Base-by-base conservation (phyloP, 1,284 basidiomycete genomes). In the Testicularia cyperi region DNA sequence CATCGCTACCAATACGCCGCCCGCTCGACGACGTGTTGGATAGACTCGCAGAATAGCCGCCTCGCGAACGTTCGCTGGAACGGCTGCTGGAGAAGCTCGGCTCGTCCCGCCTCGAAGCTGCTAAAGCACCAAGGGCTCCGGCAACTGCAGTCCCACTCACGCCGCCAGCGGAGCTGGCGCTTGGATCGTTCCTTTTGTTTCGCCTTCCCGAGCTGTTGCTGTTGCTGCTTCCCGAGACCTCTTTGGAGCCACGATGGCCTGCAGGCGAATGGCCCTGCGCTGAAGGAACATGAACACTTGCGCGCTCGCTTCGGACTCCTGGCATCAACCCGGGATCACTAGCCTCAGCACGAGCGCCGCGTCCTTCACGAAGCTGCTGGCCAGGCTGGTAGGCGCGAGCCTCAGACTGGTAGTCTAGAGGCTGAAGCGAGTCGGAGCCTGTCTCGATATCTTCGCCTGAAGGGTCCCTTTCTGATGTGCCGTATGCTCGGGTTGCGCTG, bases 251-350 rank as follows among this genome's bases (percentile, higher is more conserved):
- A 9, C 25, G 14, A 19, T 54, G 45, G 1, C 49, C 36, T 3
- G 30, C 38, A 8, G 48, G 57, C 23, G 47, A 38, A 30, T 66
- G 64, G 10, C 47, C 56, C n/a, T 45, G 33, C 3, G 41, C 52
- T 2, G 51, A 55, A 1, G 57, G 51, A 3, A 36, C 46, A 26
- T 61, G 47, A 6, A 68, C 55, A 24, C 60, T 67, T 2, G 66
- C 66, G 15, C 35, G 33, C 33, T 66, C 46, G 36, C 64, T 68
- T 28, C 49, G 39, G n/a, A 67, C 51, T 7, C 48, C 46, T 1
- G 58, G 40, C 3, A 49, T 53, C 4, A 63, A 16, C 6, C 45
- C 53, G 2, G 54, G 25, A 2, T 63, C 58, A 46, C 42, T 57
- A 14, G 46, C 19, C 7, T 46, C 45, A 15, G 52, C 19, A 4